Evolutionary conservation across 768 basidiomycete genomes (phyloP).

Genomic region (Tulasnella sp.): DNA sequence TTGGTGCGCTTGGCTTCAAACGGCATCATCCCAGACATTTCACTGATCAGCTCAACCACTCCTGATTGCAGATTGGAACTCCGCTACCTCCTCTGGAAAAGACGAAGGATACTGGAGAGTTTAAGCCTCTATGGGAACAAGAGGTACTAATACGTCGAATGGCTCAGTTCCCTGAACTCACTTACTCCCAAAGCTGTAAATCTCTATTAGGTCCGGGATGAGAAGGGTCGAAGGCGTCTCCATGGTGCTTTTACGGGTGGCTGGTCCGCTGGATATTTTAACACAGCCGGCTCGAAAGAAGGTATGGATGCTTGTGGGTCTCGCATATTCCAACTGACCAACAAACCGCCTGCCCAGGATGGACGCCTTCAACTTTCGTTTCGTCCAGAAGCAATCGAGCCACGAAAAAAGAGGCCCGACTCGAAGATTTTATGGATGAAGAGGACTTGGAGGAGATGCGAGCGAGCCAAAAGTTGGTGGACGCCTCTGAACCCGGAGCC

Average conservation of each 20-base stretch:
- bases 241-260: conserved; percentile 99
- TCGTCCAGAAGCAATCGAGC: conserved; percentile 74
- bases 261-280: conserved; percentile 96
- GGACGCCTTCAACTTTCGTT: conserved; percentile 86
- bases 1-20: conserved; percentile 42
- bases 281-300: conserved; percentile 92
- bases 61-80: conserved; percentile 67
- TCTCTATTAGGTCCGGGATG: conserved; percentile 75
- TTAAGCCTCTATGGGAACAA: conserved; percentile 97
- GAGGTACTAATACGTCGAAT: conserved; percentile 47
- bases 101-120: conserved; percentile 84
- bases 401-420: conserved; percentile 50
- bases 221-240: conserved; percentile 83
- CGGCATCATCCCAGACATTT: conserved; percentile 6
- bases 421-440: conserved; percentile 98
- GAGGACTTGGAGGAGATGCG: conserved; percentile 83
- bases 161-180: conserved; percentile 21
- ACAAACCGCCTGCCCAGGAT: conserved; percentile 50
- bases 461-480: conserved; percentile 65
- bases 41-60: neutral
- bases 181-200: conserved; percentile 15
- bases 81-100: conserved; percentile 92
- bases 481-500: conserved; percentile 73
- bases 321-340: neutral
- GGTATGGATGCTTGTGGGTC: conserved; percentile 40